Percentiles rank a stretch among this genome's conserved stretches.
Conservation (phyloP, 306 rosid species). For the Corylus avellana region DNA sequence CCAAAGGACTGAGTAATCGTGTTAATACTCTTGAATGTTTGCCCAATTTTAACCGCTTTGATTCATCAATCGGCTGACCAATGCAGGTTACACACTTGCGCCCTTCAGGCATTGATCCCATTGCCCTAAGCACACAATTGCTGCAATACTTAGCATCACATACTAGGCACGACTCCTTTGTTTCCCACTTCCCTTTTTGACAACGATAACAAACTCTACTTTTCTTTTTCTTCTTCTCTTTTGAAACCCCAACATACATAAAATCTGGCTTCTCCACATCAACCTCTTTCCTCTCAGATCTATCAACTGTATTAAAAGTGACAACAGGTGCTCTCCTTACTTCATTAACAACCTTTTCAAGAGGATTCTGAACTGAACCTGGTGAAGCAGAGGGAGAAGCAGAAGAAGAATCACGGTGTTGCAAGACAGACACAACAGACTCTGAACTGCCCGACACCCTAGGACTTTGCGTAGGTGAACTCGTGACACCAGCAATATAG, state of each 20-base stretch:
- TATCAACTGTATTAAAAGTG: conserved; percentile 76
- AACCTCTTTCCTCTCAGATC: conserved; percentile 59
- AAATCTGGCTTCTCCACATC: conserved; percentile 66
- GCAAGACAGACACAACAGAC: conserved; percentile 89
- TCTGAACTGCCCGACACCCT: conserved; percentile 89
- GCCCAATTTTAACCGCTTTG: conserved; percentile 76
- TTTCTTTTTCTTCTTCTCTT: conserved; percentile 81
- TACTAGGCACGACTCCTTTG: conserved; percentile 87
- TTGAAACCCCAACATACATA: conserved; percentile 67
- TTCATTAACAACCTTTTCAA: conserved; percentile 51
- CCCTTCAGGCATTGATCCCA: conserved; percentile 99
- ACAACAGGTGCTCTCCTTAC: conserved; percentile 75
- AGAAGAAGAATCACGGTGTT: conserved; percentile 80
- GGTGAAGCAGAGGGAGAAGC: conserved; percentile 93
- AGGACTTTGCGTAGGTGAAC: conserved; percentile 71
- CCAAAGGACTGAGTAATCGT: conserved; percentile 84
- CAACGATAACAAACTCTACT: conserved; percentile 86
- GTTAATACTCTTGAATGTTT: conserved; percentile 86
- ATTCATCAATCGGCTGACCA: conserved; percentile 84
- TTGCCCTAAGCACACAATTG: conserved; percentile 89
- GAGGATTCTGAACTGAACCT: conserved; percentile 75
- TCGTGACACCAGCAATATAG: conserved; percentile 69
- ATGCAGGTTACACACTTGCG: conserved; percentile 94
- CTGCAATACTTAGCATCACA: conserved; percentile 91
- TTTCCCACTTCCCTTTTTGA: conserved; percentile 97